Conservation (phyloP, 164 flowering plant species). For the Nymphaea thermarum region DNA sequence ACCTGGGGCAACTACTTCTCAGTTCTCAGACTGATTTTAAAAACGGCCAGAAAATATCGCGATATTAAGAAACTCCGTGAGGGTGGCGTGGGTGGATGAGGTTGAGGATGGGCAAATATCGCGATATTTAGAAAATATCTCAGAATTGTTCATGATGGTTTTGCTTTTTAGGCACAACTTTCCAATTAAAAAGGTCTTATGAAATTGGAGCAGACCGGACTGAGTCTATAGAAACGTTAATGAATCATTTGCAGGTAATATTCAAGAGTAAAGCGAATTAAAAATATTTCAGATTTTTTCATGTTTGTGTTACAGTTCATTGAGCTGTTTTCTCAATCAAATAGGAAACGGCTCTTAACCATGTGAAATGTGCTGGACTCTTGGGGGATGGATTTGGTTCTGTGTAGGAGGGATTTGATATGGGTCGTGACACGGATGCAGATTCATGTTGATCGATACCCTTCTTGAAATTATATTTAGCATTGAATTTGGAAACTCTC, state of each 20-base stretch:
- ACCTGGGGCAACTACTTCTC: too few species aligned
- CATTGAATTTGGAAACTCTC: too few species aligned
- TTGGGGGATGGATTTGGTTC: slow-evolving; percentile 92
- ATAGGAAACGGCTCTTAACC: slow-evolving; percentile 95
- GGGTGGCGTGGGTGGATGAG: too few species aligned
- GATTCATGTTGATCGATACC: slow-evolving; percentile 80
- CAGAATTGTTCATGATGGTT: slow-evolving; percentile 80
- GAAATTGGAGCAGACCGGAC: slow-evolving; percentile 94
- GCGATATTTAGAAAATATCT: too few species aligned
- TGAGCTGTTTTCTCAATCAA: neutral
- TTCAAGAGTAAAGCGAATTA: neutral
- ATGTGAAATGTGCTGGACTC: slow-evolving; percentile 76
- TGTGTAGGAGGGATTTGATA: slow-evolving; percentile 73
- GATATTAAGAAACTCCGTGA: too few species aligned
- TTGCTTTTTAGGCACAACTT: slow-evolving; percentile 77
- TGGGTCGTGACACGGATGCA: slow-evolving; percentile 96
- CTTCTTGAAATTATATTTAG: slow-evolving; percentile 20
- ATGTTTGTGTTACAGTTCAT: neutral
- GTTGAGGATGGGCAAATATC: too few species aligned
- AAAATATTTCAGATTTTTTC: neutral
- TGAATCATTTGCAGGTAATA: slow-evolving; percentile 92
- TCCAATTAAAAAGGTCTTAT: slow-evolving; percentile 85
- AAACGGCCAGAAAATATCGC: too few species aligned
- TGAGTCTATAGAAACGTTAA: slow-evolving; percentile 83
- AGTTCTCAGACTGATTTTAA: too few species aligned